Conservation (phyloP, 2,329 filamentous ascomycete species). For the Aspergillus japonicus region DNA sequence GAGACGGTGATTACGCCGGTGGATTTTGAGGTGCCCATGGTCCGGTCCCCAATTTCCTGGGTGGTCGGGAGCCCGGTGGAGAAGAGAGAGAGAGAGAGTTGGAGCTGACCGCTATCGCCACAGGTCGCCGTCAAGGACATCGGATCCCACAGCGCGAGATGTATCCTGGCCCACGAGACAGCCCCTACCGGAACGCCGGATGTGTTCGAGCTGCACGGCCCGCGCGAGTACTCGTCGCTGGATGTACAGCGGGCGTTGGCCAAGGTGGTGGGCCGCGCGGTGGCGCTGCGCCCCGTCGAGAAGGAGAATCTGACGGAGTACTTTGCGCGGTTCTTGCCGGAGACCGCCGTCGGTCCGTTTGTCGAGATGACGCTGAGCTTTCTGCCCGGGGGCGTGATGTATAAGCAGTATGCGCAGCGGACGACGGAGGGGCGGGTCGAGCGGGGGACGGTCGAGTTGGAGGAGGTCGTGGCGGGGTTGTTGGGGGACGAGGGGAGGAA, state of each 20-base stretch:
- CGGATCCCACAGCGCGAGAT: conserved; percentile 2
- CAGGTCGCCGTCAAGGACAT: conserved; percentile 15
- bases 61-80: no score
- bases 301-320: conserved; percentile 9
- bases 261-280: conserved; percentile 7
- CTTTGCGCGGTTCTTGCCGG: conserved; percentile 11
- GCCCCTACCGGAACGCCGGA: background rate
- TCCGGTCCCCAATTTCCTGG: no score
- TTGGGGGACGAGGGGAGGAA: no score
- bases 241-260: conserved; percentile 15
- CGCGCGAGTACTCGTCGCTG: conserved; percentile 6
- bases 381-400: conserved; percentile 11
- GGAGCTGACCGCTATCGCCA: background rate
- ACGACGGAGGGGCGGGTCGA: background rate
- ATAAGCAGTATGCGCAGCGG: background rate
- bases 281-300: conserved; percentile 11
- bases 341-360: conserved; percentile 7
- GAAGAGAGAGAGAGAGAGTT: no score
- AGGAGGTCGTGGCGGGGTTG: background rate
- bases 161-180: conserved; percentile 1
- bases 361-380: conserved; percentile 17
- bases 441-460: background rate
- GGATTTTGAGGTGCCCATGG: conserved; percentile 15
- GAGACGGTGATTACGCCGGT: conserved; percentile 13
- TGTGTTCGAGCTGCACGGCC: conserved; percentile 16